Evolutionary conservation across 2,329 filamentous ascomycete species (phyloP).

Genomic region (Talaromyces pinophilus): DNA sequence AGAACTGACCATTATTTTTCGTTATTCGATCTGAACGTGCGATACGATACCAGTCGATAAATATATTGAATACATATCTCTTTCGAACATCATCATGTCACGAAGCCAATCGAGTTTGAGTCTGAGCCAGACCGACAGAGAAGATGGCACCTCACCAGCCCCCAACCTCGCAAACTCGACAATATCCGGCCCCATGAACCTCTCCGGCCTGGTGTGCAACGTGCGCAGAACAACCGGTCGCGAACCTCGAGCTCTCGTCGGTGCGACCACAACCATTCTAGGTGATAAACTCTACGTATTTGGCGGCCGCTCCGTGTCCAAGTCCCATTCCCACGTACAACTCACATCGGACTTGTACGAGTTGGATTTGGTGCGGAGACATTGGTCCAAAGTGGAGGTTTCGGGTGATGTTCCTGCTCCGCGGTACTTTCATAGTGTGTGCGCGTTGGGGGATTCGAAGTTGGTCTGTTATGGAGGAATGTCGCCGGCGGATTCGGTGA

Average conservation of each 20-base stretch:
- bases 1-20: not conserved
- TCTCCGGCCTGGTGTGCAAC: conserved; percentile 69
- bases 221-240: conserved; percentile 81
- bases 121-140: conserved; percentile 39
- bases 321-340: conserved; percentile 77
- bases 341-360: conserved; percentile 92
- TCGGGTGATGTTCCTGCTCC: conserved; percentile 84
- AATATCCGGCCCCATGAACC: conserved; percentile 55
- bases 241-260: conserved; percentile 87
- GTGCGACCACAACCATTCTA: conserved; percentile 90
- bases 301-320: conserved; percentile 82
- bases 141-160: conserved; percentile 30
- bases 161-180: conserved; percentile 33
- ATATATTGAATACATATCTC: not conserved
- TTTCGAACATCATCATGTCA: conserved; percentile 22
- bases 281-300: conserved; percentile 98
- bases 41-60: not conserved
- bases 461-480: conserved; percentile 98
- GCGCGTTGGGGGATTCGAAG: conserved; percentile 88
- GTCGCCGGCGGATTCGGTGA: conserved; percentile 67
- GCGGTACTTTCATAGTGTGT: conserved; percentile 96
- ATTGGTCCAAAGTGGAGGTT: conserved; percentile 89
- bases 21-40: not conserved
- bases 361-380: conserved; percentile 82
- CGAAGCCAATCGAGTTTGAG: conserved; percentile 45